Evolutionary conservation across 148 eudicot species (phyloP), one percentile per base, ranked within the genome.

Genomic region (Rhododendron ovatum): DNA sequence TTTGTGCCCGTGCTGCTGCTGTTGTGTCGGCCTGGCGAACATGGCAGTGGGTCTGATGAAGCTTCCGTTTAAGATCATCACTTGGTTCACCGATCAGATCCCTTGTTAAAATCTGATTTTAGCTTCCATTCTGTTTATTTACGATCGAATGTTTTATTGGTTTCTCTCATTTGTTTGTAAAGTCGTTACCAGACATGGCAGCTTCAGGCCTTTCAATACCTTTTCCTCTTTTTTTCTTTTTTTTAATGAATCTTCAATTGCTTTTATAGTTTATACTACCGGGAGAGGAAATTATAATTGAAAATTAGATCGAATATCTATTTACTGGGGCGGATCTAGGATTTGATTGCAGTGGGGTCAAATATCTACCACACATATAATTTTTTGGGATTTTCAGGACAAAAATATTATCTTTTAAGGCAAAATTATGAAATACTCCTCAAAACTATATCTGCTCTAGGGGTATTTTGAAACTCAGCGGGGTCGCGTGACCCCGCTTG

Each of bases 1-100:
- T 47, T 33, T 86, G 83, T 86, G 87, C 81, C 87, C 87, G 47
- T 86, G 87, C 26, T 86, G 87, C 73, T 81, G 84, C 39, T 86
- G 87, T 35, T 81, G 84, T 41, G 81, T 45, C 43, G 87, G 87
- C 24, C 61, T 86, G 8, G 87, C 61, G 12, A 73, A 86, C 22
- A 4, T 82, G 87, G 87, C 87, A 1, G 28, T 86, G 84, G 51
- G 28, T 65, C 81, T 86, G 6, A 82, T 86, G 24, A 65, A 82
- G 87, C 87, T 86, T 41, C 87, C 87, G 0, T 81, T 86, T 26
- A 86, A 86, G 17, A 55, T 86, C 57, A 81, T 86, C 73, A 47
- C 18, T 5, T 86, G 87, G 87, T 86, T 86, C 81, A 86, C 84
- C 15, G 87, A 86, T n/a, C 81, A 81, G 57, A 86, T 86, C 73